Base-by-base conservation (phyloP, 768 basidiomycete genomes). In the Tricholoma sp. region DNA sequence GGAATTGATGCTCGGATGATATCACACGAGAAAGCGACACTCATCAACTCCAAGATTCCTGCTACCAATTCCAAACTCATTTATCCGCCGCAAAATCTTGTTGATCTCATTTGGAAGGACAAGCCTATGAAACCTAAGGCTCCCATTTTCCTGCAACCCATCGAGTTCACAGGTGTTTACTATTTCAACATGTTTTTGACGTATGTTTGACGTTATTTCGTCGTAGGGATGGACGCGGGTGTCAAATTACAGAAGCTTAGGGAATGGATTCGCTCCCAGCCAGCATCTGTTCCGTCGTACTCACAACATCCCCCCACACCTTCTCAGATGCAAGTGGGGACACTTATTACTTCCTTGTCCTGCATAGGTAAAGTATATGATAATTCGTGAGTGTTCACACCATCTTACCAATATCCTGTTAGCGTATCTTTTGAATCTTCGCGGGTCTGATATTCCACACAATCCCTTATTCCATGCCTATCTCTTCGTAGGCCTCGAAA, bases 391-490 rank as follows among this genome's bases (percentile, higher is more conserved):
- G n/a, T 36, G 18, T 6, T 18, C 13, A 32, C 29, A 32, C 11
- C 15, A 10, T 12, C 54, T 51, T 32, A 56, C 15, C 31, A 32
- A 4, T 24, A 24, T 1, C 3, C 31, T 20, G 15, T 45, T 72
- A 83, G 96, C 96, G 0, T 97, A 92, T 75, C 64, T 90, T 2
- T 76, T 98, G 33, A 98, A 98, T 66, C 74, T 95, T 53, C 88
- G 96, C 50, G 95, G 94, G 34, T 80, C 83, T 2, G 95, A 98
- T 64, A 86, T 98, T 48, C 91, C 92, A 0, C 91, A 85, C 76
- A 94, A 92, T 66, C 96, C 96, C 0, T 81, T 98, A 8, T 96
- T 97, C 74, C 89, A 89, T 52, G 82, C 89, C 0, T 98, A 96
- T 66, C 72, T 95, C 17, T 90, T 86, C 63, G 77, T 98, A 39